Percentiles rank a stretch among this genome's conserved stretches.
These are phyloP conservation scores for Plasmodium relictum DNA, from an alignment of 169 alveolate species.

Conservation along the genomic window DNA sequence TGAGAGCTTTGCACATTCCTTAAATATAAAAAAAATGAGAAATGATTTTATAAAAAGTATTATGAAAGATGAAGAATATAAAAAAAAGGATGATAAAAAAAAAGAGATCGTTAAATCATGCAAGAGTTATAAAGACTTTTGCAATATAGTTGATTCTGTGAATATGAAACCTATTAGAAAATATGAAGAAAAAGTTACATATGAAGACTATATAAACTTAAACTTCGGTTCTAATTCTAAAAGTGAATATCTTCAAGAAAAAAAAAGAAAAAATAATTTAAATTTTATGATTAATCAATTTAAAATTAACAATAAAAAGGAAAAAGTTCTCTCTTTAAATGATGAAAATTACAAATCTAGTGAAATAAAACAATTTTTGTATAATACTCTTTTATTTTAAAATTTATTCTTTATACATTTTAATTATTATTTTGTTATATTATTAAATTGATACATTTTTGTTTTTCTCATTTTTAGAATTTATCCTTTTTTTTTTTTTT, in stretches of 20 bases:
- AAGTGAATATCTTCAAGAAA: constrained; percentile 13
- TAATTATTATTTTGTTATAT: too few species aligned
- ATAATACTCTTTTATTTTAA: background rate
- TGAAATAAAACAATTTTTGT: constrained; percentile 38
- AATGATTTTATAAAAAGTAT: constrained; percentile 53
- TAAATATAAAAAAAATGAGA: constrained; percentile 36
- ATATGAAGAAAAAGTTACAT: constrained; percentile 62
- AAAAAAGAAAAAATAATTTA: constrained; percentile 1
- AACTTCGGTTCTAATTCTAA: background rate
- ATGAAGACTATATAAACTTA: constrained; percentile 46
- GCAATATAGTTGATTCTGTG: constrained; percentile 52
- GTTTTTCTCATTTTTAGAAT: too few species aligned
- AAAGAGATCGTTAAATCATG: constrained; percentile 70
- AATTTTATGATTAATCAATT: background rate
- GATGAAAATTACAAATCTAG: background rate
- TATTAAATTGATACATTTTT: too few species aligned
- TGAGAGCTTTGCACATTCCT: background rate
- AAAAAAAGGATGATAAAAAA: constrained; percentile 71
- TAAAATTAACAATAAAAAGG: constrained; percentile 8
- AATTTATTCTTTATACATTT: too few species aligned
- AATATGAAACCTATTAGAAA: constrained; percentile 74
- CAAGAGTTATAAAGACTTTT: constrained; percentile 72
- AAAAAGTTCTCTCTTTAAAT: background rate
- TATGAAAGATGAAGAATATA: constrained; percentile 57
- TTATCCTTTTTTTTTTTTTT: background rate